Evolutionary conservation across 208 protist genomes (phyloP).

Genomic region (Acanthamoeba royreba): DNA sequence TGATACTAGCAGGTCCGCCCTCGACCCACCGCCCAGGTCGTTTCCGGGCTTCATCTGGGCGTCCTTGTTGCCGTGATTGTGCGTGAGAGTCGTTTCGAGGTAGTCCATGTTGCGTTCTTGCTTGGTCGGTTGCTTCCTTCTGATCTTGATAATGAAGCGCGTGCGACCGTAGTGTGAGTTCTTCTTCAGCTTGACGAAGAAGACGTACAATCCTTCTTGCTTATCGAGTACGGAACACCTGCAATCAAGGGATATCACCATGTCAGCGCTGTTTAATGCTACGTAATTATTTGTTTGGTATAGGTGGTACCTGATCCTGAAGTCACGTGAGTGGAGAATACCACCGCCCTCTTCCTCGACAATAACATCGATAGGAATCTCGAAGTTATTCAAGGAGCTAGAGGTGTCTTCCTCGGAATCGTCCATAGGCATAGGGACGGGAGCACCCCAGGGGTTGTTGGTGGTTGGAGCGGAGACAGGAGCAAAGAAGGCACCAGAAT

Average conservation of each 20-base stretch:
- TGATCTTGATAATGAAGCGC: conserved; percentile 44
- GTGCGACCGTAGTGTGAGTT: conserved; percentile 41
- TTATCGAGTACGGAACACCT: conserved; percentile 40
- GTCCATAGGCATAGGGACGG: conserved; percentile 11
- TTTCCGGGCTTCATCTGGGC: neutral
- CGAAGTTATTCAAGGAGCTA: neutral
- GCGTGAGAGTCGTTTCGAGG: neutral
- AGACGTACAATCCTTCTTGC: conserved; percentile 46
- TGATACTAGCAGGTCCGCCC: neutral
- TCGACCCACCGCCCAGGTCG: neutral
- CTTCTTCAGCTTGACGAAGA: conserved; percentile 49
- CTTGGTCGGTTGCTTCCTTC: conserved; percentile 3
- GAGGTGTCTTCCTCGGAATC: neutral
- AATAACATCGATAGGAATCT: conserved; percentile 32
- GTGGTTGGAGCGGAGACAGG: neutral
- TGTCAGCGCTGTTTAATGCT: neutral
- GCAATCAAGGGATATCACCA: neutral
- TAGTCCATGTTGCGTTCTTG: neutral
- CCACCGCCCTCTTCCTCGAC: conserved; percentile 37
- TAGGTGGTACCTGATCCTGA: neutral
- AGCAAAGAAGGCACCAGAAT: neutral
- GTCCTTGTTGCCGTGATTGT: neutral
- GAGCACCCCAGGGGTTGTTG: conserved; percentile 39
- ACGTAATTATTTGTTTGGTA: too few relatives aligned
- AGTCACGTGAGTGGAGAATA: conserved; percentile 5